Evolutionary conservation across 2,329 filamentous ascomycete species (phyloP).

Genomic region (Cladosporium velox): DNA sequence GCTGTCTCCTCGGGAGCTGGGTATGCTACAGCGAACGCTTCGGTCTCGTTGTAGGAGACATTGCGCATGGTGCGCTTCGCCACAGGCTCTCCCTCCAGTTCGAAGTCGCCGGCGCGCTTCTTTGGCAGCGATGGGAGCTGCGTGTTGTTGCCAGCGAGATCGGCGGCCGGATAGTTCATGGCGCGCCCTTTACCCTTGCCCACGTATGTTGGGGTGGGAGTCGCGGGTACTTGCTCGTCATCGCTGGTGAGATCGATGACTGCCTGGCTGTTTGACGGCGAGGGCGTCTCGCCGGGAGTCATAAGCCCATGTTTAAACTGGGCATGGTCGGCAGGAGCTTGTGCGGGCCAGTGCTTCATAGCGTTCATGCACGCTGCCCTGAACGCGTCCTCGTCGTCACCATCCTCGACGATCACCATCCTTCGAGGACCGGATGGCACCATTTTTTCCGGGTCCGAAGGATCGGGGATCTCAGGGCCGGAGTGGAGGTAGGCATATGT

Average conservation of each 20-base stretch:
- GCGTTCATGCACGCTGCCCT: background rate
- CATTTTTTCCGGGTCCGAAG: too few species aligned
- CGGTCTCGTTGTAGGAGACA: background rate
- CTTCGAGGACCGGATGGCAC: too few species aligned
- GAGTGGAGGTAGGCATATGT: conserved; percentile 9
- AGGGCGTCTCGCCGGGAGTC: background rate
- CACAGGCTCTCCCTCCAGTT: background rate
- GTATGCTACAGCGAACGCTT: background rate
- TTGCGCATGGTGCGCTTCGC: background rate
- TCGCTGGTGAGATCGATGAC: background rate
- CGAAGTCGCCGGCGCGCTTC: background rate
- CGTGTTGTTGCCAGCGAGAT: background rate
- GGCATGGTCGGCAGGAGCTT: background rate
- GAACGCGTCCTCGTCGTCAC: conserved; percentile 7
- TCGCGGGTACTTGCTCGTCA: background rate
- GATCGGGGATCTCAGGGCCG: too few species aligned
- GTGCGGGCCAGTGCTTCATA: background rate
- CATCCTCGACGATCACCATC: background rate
- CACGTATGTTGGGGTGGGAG: background rate
- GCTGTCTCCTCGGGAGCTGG: background rate
- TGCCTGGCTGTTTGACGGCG: background rate
- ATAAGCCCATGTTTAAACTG: background rate
- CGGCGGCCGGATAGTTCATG: background rate
- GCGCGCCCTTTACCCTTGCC: background rate
- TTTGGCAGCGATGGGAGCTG: background rate